Percentiles rank a stretch among this genome's conserved stretches.
Conservation (phyloP, 108 stramenopile genomes). For the Conticribra weissflogii region DNA sequence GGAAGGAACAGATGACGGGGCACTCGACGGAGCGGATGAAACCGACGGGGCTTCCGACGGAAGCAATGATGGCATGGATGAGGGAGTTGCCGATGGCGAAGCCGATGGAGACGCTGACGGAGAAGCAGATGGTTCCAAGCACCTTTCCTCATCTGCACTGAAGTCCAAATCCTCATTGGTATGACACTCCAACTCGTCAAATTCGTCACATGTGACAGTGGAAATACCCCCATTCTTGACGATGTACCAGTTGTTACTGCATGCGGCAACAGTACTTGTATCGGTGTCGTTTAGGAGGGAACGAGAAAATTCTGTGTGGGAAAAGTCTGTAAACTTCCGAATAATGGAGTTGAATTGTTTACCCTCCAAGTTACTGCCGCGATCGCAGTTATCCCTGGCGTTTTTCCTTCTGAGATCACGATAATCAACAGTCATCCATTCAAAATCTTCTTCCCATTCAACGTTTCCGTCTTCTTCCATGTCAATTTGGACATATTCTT, state of each 20-base stretch:
- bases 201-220: conserved; percentile 18
- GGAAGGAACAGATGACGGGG: conserved; percentile 1
- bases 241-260: conserved; percentile 22
- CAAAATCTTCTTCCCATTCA: background rate
- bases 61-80: background rate
- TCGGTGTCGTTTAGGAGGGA: conserved; percentile 28
- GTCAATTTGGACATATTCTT: background rate
- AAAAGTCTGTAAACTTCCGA: conserved; percentile 1
- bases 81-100: background rate
- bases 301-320: background rate
- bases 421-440: background rate
- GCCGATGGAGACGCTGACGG: background rate
- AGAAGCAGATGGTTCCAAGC: conserved; percentile 12
- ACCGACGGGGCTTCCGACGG: background rate
- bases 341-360: conserved; percentile 2
- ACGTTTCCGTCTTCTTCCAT: background rate
- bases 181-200: background rate
- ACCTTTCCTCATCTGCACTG: background rate
- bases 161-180: conserved; percentile 21
- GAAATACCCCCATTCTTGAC: conserved; percentile 17
- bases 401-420: background rate
- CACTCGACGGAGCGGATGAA: background rate
- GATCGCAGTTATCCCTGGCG: background rate
- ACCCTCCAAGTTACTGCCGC: background rate
- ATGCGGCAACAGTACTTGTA: conserved; percentile 7